A percentile compares a stretch with the other conserved stretches of the same genome.
These are phyloP conservation scores for Cystofilobasidium bisporidii DNA, from an alignment of 768 basidiomycete genomes.

Conservation along the genomic window DNA sequence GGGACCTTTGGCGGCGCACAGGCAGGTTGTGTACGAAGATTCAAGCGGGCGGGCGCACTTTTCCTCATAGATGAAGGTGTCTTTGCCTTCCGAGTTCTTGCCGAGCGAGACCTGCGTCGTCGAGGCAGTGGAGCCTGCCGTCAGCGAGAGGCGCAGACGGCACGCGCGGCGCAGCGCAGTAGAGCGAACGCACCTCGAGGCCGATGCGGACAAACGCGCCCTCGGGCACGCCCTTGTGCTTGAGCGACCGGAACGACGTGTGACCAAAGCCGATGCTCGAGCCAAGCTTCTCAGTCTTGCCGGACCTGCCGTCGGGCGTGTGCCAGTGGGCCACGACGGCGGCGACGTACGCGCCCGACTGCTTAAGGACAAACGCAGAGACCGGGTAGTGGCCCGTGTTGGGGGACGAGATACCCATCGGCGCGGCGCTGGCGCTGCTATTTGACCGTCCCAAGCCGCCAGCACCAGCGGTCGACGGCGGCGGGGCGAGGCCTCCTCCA, in stretches of 20 bases:
- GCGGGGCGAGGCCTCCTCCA: too few species aligned
- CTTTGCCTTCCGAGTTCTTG: neutral
- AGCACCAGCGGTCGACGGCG: too few species aligned
- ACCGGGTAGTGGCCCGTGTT: neutral
- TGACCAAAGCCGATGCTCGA: neutral
- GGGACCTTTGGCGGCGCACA: neutral
- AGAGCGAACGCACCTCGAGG: too few species aligned
- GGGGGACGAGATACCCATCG: too few species aligned
- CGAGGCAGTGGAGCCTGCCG: too few species aligned
- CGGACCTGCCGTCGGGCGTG: neutral
- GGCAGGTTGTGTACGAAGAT: neutral
- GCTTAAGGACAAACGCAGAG: neutral
- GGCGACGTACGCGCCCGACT: neutral
- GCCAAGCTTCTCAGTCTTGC: slow-evolving; percentile 2
- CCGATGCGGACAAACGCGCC: neutral
- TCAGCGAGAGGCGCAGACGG: too few species aligned
- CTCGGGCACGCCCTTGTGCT: neutral
- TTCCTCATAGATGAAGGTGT: neutral
- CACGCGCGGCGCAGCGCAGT: too few species aligned
- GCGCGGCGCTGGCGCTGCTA: too few species aligned
- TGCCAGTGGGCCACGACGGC: neutral
- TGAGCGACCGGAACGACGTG: neutral
- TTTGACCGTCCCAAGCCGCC: too few species aligned
- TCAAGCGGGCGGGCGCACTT: neutral
- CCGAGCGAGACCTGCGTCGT: neutral